phyloP scores from a whole-genome alignment of 2,329 filamentous ascomycete species.

The Alternaria panax region DNA sequence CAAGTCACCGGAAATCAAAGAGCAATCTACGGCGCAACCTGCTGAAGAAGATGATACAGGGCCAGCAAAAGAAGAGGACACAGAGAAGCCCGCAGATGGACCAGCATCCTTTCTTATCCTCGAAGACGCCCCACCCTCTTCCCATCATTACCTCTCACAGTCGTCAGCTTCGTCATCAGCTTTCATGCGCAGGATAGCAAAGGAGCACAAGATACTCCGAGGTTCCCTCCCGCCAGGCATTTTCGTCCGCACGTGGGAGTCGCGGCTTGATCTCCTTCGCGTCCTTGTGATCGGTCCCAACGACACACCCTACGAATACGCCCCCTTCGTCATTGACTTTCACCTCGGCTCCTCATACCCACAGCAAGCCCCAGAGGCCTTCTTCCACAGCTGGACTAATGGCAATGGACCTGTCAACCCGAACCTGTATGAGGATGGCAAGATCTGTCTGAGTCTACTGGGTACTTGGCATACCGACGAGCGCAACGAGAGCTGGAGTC shows the following conservation, averaged over 20 bases:
- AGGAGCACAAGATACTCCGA: conserved; percentile 66
- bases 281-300: conserved; percentile 65
- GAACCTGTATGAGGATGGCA: conserved; percentile 69
- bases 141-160: conserved; percentile 51
- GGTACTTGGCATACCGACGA: conserved; percentile 66
- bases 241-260: conserved; percentile 67
- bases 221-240: conserved; percentile 63
- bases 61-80: conserved; percentile 13
- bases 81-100: conserved; percentile 12
- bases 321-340: conserved; percentile 68
- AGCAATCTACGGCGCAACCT: conserved; percentile 21
- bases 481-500: conserved; percentile 62
- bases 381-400: conserved; percentile 67
- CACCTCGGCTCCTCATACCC: conserved; percentile 61
- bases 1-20: conserved; percentile 32
- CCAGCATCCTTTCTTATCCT: conserved; percentile 46
- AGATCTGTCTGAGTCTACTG: conserved; percentile 66
- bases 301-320: conserved; percentile 67
- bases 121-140: conserved; percentile 42
- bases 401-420: conserved; percentile 64
- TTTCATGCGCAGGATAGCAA: conserved; percentile 60
- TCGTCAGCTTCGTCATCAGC: conserved; percentile 51
- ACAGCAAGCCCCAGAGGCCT: conserved; percentile 59
- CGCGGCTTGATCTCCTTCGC: conserved; percentile 64
- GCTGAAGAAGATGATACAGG: conserved; percentile 3